Evolutionary conservation across 495 filamentous ascomycete genomes (phyloP).

Genomic region (Xylaria sp.): DNA sequence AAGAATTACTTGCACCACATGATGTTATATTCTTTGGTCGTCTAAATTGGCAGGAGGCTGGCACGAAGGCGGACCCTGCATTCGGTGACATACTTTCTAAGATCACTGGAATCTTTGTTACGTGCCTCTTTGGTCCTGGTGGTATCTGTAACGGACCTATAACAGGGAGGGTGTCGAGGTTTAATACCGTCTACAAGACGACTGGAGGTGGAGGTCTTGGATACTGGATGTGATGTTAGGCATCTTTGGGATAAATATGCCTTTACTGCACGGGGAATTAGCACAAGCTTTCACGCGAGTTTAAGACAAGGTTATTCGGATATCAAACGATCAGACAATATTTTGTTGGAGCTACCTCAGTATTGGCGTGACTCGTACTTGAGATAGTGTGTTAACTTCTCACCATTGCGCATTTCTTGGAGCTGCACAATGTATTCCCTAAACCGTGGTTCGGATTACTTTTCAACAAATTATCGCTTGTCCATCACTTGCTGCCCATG

Average conservation of each 20-base stretch:
- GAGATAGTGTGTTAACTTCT: not conserved
- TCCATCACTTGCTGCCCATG: no score
- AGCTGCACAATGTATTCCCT: not conserved
- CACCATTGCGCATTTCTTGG: not conserved
- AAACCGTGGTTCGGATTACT: no score
- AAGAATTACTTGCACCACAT: not conserved
- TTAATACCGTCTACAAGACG: not conserved
- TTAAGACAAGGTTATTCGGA: not conserved
- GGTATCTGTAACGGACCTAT: no score
- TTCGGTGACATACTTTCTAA: no score
- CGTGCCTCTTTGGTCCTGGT: not conserved
- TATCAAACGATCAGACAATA: not conserved
- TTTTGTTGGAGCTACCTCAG: not conserved
- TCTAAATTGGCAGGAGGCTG: not conserved
- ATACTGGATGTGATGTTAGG: slow-evolving; percentile 4
- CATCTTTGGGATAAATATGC: slow-evolving; percentile 5
- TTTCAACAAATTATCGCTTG: not conserved
- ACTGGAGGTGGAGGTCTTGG: not conserved
- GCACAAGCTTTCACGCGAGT: not conserved
- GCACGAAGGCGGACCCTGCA: no score
- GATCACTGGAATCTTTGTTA: not conserved
- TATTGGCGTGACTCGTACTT: not conserved
- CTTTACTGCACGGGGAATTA: not conserved
- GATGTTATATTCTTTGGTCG: not conserved
- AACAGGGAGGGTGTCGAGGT: not conserved